Conservation (phyloP, 768 basidiomycete genomes). For the Scleroderma citrinum region DNA sequence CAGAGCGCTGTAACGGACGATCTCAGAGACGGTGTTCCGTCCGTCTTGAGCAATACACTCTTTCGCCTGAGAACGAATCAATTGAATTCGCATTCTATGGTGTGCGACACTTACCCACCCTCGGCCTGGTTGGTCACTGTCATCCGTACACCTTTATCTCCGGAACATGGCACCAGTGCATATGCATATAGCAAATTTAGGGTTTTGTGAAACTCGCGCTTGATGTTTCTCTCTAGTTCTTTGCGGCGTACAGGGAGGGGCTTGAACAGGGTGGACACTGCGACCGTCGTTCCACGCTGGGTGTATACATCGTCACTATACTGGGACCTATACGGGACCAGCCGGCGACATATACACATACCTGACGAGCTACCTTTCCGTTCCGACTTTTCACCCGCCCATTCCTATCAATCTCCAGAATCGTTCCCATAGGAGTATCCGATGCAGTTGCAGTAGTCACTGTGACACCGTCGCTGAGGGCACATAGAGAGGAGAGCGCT, state of each 20-base stretch:
- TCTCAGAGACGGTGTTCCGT: slow-evolving; percentile 56
- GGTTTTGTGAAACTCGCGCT: slow-evolving; percentile 86
- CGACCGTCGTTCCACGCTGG: slow-evolving; percentile 84
- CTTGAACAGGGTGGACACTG: slow-evolving; percentile 64
- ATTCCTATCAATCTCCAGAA: slow-evolving; percentile 63
- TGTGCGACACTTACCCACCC: slow-evolving; percentile 52
- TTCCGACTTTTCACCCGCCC: slow-evolving; percentile 52
- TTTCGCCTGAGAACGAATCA: slow-evolving; percentile 43
- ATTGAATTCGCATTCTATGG: not conserved
- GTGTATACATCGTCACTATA: not conserved
- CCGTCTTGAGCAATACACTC: slow-evolving; percentile 64
- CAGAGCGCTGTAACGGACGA: slow-evolving; percentile 71
- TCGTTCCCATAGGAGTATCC: slow-evolving; percentile 73
- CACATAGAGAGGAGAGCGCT: slow-evolving; percentile 90
- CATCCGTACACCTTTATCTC: slow-evolving; percentile 59
- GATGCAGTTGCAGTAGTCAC: slow-evolving; percentile 69
- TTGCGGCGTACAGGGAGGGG: slow-evolving; percentile 87
- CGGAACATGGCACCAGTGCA: slow-evolving; percentile 75
- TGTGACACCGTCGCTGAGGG: slow-evolving; percentile 61
- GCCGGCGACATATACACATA: slow-evolving; percentile 26
- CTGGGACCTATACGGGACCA: not conserved
- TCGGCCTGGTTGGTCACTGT: slow-evolving; percentile 63
- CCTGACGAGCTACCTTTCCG: slow-evolving; percentile 73
- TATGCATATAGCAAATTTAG: slow-evolving; percentile 81
- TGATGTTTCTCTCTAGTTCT: slow-evolving; percentile 83